Conservation (phyloP, 2,329 filamentous ascomycete genomes). For the Triangularia setosa region DNA sequence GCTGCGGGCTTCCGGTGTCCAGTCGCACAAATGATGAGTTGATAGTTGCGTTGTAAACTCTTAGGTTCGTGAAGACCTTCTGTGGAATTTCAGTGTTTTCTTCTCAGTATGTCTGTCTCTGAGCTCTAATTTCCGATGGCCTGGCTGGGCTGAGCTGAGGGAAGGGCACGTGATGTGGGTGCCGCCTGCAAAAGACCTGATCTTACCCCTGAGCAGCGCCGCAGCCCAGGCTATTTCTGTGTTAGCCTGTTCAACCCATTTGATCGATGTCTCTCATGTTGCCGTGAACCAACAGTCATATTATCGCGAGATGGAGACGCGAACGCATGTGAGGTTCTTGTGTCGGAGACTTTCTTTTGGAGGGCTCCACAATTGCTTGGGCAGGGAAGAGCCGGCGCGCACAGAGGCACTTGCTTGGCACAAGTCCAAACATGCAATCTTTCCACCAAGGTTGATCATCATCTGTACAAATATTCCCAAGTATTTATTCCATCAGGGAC, state of each 20-base stretch:
- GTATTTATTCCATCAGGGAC: background rate
- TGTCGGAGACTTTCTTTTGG: background rate
- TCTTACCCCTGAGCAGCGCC: background rate
- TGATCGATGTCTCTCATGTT: background rate
- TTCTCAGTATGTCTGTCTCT: background rate
- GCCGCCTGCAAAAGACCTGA: background rate
- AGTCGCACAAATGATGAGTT: background rate
- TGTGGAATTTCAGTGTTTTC: background rate
- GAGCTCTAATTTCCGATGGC: background rate
- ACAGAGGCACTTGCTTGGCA: background rate
- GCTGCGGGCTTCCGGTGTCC: background rate
- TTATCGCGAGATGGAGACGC: background rate
- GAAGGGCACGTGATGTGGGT: no score
- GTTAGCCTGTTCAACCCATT: background rate
- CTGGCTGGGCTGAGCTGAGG: background rate
- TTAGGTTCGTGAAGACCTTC: background rate
- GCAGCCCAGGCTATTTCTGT: background rate
- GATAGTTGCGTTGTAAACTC: no score
- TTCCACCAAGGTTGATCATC: no score
- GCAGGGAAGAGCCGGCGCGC: no score
- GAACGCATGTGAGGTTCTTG: background rate
- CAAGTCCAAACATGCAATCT: background rate
- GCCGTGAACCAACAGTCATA: background rate
- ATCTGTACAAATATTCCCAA: no score
- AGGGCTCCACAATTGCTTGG: no score